Evolutionary conservation across 108 stramenopile species (phyloP).

Genomic region (Cyclotella sp.): DNA sequence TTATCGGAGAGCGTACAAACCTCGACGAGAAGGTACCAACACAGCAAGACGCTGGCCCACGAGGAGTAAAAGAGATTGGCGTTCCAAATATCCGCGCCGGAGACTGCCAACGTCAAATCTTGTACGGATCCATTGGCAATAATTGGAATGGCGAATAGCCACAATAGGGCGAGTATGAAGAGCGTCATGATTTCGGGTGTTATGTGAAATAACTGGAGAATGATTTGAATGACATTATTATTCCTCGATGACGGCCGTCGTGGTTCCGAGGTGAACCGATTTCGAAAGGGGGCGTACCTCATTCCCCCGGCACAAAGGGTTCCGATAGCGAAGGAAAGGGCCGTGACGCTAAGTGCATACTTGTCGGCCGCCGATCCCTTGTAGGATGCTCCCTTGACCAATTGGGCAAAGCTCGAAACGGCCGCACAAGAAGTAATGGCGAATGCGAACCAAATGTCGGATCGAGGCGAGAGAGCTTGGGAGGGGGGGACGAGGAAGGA

Average conservation of each 20-base stretch:
- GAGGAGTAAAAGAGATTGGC: constrained; percentile 47
- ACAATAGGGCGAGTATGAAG: constrained; percentile 16
- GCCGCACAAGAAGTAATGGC: constrained; percentile 27
- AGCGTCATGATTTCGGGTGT: constrained; percentile 26
- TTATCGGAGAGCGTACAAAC: constrained; percentile 23
- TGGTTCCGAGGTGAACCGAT: neutral
- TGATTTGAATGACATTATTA: neutral
- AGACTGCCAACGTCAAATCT: constrained; percentile 20
- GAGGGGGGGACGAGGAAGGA: constrained; percentile 17
- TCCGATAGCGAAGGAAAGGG: constrained; percentile 1
- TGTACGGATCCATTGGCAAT: constrained; percentile 25
- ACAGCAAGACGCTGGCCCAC: constrained; percentile 29
- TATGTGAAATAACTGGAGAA: neutral
- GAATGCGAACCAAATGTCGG: constrained; percentile 27
- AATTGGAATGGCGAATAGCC: constrained; percentile 30
- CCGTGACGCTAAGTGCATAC: constrained; percentile 16
- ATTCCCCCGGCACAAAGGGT: constrained; percentile 8
- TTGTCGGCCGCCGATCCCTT: constrained; percentile 3
- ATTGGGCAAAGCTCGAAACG: constrained; percentile 10
- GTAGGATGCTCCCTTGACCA: neutral
- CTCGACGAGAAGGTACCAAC: constrained; percentile 30
- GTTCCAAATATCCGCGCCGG: constrained; percentile 43
- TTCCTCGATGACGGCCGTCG: neutral
- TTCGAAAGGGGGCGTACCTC: constrained; percentile 20
- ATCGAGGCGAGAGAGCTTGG: constrained; percentile 12